Base-by-base conservation (phyloP, 495 filamentous ascomycete genomes). In the Podospora bellae-mahoneyi region DNA sequence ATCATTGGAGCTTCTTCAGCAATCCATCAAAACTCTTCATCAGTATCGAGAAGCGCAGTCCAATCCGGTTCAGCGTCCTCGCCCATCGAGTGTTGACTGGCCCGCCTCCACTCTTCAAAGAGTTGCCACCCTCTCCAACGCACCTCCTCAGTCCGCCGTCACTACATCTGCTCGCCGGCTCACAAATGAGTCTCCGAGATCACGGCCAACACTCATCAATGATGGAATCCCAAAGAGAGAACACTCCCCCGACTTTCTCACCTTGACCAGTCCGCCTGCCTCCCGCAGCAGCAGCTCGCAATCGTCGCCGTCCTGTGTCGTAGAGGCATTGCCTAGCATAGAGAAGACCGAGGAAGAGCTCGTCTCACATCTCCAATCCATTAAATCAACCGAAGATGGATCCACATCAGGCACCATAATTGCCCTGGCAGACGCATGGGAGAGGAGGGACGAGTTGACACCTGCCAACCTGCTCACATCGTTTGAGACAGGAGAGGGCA, bases 371-470 rank as follows among this genome's bases (percentile, higher is more conserved):
- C 72, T 84, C 34, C 73, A 71, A 19, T 65, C 20, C 2, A 75
- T 72, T 1, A 32, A 71, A 20, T 62, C 20, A 2, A 74, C 70
- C 3, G 59, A 23, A 23, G 23, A 82, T 62, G 61, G 74, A 5
- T 80, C 76, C 60, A 73, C 78, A 15, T 56, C 75, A 28, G 67
- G 69, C 44, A 78, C 78, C 0, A 62, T 69, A 26, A 73, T 67
- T 3, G 77, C 84, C 10, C 66, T 86, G 19, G 72, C 75, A 0
- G 67, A 68, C 16, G 70, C 82, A 2, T 68, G 80, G 58, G 69
- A 73, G 9, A 77, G 79, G 44, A 73, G 77, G 18, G 65, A 76
- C 23, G 72, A 80, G 16, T 60, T 82, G 7, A 57, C 76, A 18
- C 65, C 74, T 23, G 59, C 67, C 1, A 69, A 62, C 27, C 34